Evolutionary conservation across 1,284 basidiomycete genomes (phyloP).

Genomic region (Pholiota adiposa): DNA sequence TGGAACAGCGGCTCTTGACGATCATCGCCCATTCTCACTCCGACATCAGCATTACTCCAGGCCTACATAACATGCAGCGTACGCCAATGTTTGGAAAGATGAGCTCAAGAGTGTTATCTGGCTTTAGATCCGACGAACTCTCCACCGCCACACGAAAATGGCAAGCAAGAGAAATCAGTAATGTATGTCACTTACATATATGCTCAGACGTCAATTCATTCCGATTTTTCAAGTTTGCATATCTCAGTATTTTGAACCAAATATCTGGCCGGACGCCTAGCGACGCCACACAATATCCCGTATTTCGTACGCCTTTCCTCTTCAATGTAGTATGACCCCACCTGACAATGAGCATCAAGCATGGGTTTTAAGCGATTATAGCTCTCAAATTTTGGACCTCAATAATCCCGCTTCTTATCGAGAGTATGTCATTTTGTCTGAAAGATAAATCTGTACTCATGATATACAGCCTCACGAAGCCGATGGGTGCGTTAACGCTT

Average conservation of each 20-base stretch:
- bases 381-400: slow-evolving; percentile 76
- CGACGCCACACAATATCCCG: slow-evolving; percentile 94
- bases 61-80: slow-evolving; percentile 50
- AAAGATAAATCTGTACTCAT: background rate
- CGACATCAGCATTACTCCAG: slow-evolving; percentile 33
- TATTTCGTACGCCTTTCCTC: slow-evolving; percentile 74
- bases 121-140: slow-evolving; percentile 61
- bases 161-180: slow-evolving; percentile 89
- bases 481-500: slow-evolving; percentile 91
- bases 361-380: slow-evolving; percentile 90
- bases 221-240: slow-evolving; percentile 80
- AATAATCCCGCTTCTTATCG: slow-evolving; percentile 70
- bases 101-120: slow-evolving; percentile 47
- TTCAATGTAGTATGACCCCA: slow-evolving; percentile 12
- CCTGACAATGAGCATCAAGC: slow-evolving; percentile 43
- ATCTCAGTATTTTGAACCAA: slow-evolving; percentile 86
- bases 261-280: slow-evolving; percentile 90
- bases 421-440: slow-evolving; percentile 59
- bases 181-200: slow-evolving; percentile 52
- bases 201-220: slow-evolving; percentile 10
- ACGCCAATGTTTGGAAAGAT: slow-evolving; percentile 60
- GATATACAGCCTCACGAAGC: slow-evolving; percentile 68
- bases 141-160: slow-evolving; percentile 76
- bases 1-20: slow-evolving; percentile 62
- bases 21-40: slow-evolving; percentile 47